Evolutionary conservation across 2,329 filamentous ascomycete genomes (phyloP), one percentile per base, ranked within the genome.

Genomic region (Coniella lustricola): DNA sequence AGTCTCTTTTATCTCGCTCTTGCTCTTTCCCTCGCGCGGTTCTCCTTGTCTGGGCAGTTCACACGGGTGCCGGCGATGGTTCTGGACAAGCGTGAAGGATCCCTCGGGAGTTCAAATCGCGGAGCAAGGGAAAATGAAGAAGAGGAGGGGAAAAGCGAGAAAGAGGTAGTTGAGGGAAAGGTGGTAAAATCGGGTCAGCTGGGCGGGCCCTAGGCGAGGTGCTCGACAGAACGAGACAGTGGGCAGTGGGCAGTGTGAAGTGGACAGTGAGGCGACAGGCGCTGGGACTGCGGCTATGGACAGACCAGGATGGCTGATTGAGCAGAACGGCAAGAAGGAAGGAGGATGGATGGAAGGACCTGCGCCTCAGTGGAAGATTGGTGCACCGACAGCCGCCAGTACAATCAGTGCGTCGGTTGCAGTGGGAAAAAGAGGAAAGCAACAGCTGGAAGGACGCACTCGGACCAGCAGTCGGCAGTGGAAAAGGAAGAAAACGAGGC

Each of bases 11-110:
- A 4, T 39, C 20, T 14, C 37, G n/a, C 22, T 41, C 38, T 22
- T 10, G 22, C 20, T 49, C 46, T 38, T 41, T 29, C 21, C 14
- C 33, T 38, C 32, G 29, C 22, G 25, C 20, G 9, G 12, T 3
- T 47, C 37, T 49, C 33, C 45, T 36, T 31, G 34, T 46, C 35
- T 13, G 3, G 34, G 17, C 3, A 39, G n/a, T 10, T 4, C 12
- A 31, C 25, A 18, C 34, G 35, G 40, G 18, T n/a, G 22, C 17
- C 44, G 22, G 35, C 22, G 9, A 17, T 42, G 31, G 39, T 29
- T 41, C 45, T 44, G 46, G 41, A 41, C 32, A 40, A 41, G 12
- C 25, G 49, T 20, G 38, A 31, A 49, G 49, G 43, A 48, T 51
- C 37, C n/a, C 41, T 25, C 46, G 38, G 46, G 17, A 49, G 49